Evolutionary conservation across 129 eudicot genomes (phyloP).

Genomic region (Pseudognaphalium luteoalbum): DNA sequence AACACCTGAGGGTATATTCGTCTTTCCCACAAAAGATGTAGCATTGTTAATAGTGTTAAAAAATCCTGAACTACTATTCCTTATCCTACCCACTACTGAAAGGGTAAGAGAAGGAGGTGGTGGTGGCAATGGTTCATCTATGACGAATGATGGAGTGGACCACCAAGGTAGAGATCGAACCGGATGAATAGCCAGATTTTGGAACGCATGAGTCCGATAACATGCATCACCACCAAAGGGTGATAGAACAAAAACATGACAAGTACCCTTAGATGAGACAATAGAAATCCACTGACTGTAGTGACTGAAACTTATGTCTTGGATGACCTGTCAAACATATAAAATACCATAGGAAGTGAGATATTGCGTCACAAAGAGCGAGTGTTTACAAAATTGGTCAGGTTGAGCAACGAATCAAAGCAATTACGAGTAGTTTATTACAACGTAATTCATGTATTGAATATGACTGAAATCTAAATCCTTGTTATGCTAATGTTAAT

Average conservation of each 20-base stretch:
- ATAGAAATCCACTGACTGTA: conserved; percentile 52
- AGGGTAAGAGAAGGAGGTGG: conserved; percentile 58
- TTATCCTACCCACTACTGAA: conserved; percentile 53
- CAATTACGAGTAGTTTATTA: too few species aligned
- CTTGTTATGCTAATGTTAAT: too few species aligned
- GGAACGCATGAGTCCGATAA: conserved; percentile 32
- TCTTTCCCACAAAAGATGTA: conserved; percentile 49
- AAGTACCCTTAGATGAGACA: conserved; percentile 53
- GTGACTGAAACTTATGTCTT: conserved; percentile 54
- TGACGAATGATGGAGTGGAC: conserved; percentile 45
- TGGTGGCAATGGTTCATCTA: conserved; percentile 36
- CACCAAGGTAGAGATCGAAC: conserved; percentile 55
- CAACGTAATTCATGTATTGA: too few species aligned
- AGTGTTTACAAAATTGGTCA: not conserved
- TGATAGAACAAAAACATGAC: conserved; percentile 50
- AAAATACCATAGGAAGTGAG: conserved; percentile 21
- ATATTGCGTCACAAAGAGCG: not conserved
- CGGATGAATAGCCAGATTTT: conserved; percentile 25
- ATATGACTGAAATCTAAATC: too few species aligned
- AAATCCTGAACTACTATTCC: conserved; percentile 39
- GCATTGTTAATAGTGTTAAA: conserved; percentile 44
- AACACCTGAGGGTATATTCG: conserved; percentile 43
- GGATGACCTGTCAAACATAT: conserved; percentile 44
- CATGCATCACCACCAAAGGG: conserved; percentile 52
- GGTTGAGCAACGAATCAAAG: not conserved